Evolutionary conservation across 352 stramenopile species (phyloP), one percentile per base, ranked within the genome.

Genomic region (Globisporangium uncinulatum): DNA sequence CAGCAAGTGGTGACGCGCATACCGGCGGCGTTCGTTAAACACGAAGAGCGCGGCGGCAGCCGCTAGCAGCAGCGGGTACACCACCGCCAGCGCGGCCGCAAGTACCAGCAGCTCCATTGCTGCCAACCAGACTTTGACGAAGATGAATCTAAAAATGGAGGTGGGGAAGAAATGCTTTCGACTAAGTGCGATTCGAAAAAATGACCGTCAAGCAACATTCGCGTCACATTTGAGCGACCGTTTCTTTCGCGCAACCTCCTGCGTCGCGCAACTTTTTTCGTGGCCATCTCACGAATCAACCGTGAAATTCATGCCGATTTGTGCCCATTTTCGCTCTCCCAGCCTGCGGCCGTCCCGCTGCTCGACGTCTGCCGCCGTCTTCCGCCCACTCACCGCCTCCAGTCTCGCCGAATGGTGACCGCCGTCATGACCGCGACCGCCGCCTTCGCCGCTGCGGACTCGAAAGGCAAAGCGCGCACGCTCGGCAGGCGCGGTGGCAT

Each of bases 1-100:
- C 29, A 65, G 41, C 37, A 57, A 31, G 39, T 74, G 68, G 41
- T 75, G 68, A 6, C 63, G 64, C 21, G 62, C 52, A 32, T 79
- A 85, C n/a, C 67, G 51, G 29, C 68, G 67, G n/a, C 79, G 67
- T 56, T 73, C 71, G 49, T 60, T 70, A 48, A 69, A 67, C 6
- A 86, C 24, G 19, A 68, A 65, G 21, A 86, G 52, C 34, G 66
- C 47, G 47, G 46, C 55, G 10, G 64, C 50, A 31, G 42, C 58
- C 43, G 49, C 20, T n/a, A 69, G 36, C 20, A 73, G 29, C 32
- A 76, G 54, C 31, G 65, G 57, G 21, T 75, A 75, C 58, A 51
- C 60, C 15, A 63, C 43, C 19, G 36, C 15, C 8, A 59, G 53
- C 56, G 45, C 56, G 4, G 52, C 41, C 5, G 29, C 19, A 17